A percentile compares a stretch with the other conserved stretches of the same genome.
These are phyloP conservation scores for Chrysanthemum lavandulifolium DNA, from an alignment of 129 eudicot species.

Conservation along the genomic window DNA sequence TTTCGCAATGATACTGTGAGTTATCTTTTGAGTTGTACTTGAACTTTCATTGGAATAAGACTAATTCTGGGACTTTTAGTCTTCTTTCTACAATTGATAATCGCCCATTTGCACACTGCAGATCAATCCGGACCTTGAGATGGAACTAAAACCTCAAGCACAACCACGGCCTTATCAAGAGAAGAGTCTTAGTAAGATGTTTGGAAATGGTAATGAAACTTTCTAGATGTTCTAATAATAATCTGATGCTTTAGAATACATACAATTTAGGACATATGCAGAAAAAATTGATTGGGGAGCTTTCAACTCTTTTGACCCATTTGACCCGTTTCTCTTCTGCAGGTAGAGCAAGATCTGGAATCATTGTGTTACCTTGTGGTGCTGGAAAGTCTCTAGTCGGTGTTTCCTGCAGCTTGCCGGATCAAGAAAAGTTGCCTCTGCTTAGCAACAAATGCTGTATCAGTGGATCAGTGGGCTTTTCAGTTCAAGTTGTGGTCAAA, in stretches of 20 bases:
- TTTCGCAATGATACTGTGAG: conserved; percentile 89
- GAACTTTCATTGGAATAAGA: background rate
- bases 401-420: conserved; percentile 90
- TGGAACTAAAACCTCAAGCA: conserved; percentile 90
- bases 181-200: conserved; percentile 95
- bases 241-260: too few relatives aligned
- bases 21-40: conserved; percentile 14
- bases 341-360: conserved; percentile 97
- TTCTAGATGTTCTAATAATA: background rate
- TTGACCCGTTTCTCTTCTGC: conserved; percentile 26
- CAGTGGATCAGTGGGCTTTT: conserved; percentile 98
- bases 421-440: conserved; percentile 91
- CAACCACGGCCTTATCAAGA: conserved; percentile 94
- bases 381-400: conserved; percentile 94
- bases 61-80: too few relatives aligned
- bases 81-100: background rate
- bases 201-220: conserved; percentile 70
- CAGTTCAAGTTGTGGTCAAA: conserved; percentile 96
- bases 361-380: conserved; percentile 93
- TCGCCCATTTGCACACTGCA: conserved; percentile 30
- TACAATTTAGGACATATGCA: too few relatives aligned
- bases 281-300: too few relatives aligned
- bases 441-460: conserved; percentile 94
- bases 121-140: conserved; percentile 95
- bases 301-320: background rate